phyloP scores from a whole-genome alignment of 164 flowering plant species.

The Magnolia changhungtana region DNA sequence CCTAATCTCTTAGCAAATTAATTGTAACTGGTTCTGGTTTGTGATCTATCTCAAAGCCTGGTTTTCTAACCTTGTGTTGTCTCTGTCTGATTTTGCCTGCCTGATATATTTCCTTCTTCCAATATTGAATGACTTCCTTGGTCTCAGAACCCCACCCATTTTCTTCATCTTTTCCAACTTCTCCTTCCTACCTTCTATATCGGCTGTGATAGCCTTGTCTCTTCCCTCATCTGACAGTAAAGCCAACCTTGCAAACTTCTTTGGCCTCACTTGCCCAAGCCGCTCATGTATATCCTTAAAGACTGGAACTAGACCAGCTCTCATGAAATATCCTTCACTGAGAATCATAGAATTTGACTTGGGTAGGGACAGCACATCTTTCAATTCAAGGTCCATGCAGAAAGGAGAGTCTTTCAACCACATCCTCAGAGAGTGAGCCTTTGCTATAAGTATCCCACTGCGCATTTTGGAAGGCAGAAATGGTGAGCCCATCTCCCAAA shows the following conservation, averaged over 20 bases:
- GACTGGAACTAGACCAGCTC: constrained; percentile 89
- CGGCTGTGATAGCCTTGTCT: constrained; percentile 65
- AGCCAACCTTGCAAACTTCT: constrained; percentile 84
- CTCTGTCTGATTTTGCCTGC: constrained; percentile 5
- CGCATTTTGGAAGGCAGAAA: constrained; percentile 86
- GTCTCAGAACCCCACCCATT: constrained; percentile 21
- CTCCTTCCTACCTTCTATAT: constrained; percentile 68
- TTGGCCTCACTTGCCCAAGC: constrained; percentile 76
- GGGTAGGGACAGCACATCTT: constrained; percentile 68
- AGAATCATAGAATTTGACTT: constrained; percentile 82
- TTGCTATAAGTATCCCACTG: constrained; percentile 77
- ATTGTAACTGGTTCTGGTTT: not conserved
- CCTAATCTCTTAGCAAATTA: not conserved
- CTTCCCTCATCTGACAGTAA: constrained; percentile 70
- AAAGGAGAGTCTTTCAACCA: constrained; percentile 98
- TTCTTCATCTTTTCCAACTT: constrained; percentile 63
- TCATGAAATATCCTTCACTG: constrained; percentile 75
- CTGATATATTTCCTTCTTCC: constrained; percentile 31
- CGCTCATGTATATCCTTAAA: constrained; percentile 69
- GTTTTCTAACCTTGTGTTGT: not conserved
- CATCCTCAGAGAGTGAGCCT: constrained; percentile 87
- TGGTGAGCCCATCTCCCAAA: constrained; percentile 99
- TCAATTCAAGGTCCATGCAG: constrained; percentile 90
- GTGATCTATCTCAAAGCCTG: not conserved
- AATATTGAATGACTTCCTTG: constrained; percentile 23